phyloP scores from a whole-genome alignment of 2,329 filamentous ascomycete species.

The Colletotrichum kahawae region DNA sequence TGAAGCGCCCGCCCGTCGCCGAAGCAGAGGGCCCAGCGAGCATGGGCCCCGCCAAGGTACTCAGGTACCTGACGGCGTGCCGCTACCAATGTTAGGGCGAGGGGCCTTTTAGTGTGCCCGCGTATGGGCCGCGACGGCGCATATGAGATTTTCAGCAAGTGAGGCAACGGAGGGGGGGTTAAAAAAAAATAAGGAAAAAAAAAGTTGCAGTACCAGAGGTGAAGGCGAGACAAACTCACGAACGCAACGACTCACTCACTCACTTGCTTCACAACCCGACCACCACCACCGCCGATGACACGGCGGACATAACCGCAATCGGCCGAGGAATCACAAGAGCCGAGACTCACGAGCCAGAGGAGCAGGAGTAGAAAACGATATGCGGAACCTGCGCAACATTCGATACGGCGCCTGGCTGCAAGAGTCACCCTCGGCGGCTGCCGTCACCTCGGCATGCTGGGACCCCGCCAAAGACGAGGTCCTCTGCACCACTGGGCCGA shows the following conservation, averaged over 20 bases:
- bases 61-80: not conserved
- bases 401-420: constrained; percentile 64
- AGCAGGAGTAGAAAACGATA: constrained; percentile 38
- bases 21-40: not conserved
- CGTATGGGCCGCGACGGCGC: not conserved
- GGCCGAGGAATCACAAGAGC: not conserved
- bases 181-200: not conserved
- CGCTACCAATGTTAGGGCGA: not conserved
- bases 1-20: not conserved
- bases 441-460: constrained; percentile 76
- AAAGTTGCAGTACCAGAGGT: not conserved
- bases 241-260: constrained; percentile 8
- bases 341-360: not conserved
- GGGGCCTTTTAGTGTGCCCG: not conserved
- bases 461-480: constrained; percentile 79
- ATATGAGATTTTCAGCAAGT: not conserved
- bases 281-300: not conserved
- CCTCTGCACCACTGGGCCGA: constrained; percentile 85
- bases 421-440: not conserved
- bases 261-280: not conserved
- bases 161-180: not conserved
- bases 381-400: constrained; percentile 89
- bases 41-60: constrained; percentile 16
- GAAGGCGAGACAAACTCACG: not conserved
- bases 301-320: not conserved